Evolutionary conservation across 2,329 filamentous ascomycete species (phyloP).

Genomic region (Neonectria coccinea): DNA sequence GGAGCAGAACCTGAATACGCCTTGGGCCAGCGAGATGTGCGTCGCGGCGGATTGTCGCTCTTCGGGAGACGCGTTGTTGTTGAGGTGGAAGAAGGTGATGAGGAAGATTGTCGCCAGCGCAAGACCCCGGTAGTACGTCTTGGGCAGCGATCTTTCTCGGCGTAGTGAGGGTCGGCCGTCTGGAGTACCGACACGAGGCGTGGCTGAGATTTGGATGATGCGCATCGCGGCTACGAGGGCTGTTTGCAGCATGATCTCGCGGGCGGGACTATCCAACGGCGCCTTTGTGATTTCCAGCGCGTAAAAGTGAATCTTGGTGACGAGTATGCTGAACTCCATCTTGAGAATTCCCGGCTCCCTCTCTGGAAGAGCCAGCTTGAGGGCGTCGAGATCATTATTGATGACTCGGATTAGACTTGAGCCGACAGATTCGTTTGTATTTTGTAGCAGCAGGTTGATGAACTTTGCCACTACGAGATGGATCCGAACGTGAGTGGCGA

Average conservation of each 20-base stretch:
- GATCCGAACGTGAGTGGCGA: slow-evolving; percentile 25
- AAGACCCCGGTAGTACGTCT: slow-evolving; percentile 33
- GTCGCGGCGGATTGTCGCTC: slow-evolving; percentile 30
- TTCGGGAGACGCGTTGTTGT: slow-evolving; percentile 3
- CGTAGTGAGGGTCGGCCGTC: background rate
- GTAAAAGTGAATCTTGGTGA: slow-evolving; percentile 32
- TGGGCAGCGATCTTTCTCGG: slow-evolving; percentile 28
- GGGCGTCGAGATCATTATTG: slow-evolving; percentile 31
- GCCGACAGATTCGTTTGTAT: slow-evolving; percentile 23
- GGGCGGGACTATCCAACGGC: slow-evolving; percentile 13
- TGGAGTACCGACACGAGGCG: background rate
- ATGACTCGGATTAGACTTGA: slow-evolving; percentile 31
- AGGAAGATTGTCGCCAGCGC: slow-evolving; percentile 36
- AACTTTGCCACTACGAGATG: slow-evolving; percentile 36
- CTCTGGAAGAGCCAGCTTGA: slow-evolving; percentile 15
- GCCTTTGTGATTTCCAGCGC: slow-evolving; percentile 29
- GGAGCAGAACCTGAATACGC: slow-evolving; percentile 21
- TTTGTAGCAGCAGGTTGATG: slow-evolving; percentile 28
- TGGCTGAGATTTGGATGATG: slow-evolving; percentile 28
- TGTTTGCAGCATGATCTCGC: slow-evolving; percentile 30
- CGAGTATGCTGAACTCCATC: slow-evolving; percentile 31
- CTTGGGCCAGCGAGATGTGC: slow-evolving; percentile 30
- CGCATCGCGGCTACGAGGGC: slow-evolving; percentile 24
- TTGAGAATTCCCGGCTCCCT: slow-evolving; percentile 11
- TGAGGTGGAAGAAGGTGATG: slow-evolving; percentile 33